Conservation (phyloP, 2,329 filamentous ascomycete species). For the Verticillium klebahnii region DNA sequence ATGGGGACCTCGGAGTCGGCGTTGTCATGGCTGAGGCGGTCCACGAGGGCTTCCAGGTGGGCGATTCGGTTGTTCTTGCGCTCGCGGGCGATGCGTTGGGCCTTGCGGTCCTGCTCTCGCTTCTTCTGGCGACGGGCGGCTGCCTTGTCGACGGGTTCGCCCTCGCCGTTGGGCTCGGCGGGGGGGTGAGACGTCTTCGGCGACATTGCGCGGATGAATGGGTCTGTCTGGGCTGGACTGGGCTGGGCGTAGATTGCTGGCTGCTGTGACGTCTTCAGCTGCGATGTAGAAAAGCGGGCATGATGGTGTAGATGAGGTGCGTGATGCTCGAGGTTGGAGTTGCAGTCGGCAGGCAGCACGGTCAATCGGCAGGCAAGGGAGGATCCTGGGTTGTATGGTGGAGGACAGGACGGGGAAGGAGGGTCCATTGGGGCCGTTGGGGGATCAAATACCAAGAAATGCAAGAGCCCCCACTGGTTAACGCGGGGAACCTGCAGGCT, state of each 20-base stretch:
- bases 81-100: slow-evolving; percentile 24
- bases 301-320: slow-evolving; percentile 4
- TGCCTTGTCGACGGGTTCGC: slow-evolving; percentile 4
- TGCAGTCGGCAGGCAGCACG: slow-evolving; percentile 1
- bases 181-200: not conserved
- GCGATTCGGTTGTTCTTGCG: slow-evolving; percentile 24
- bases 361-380: not conserved
- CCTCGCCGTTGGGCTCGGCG: not conserved
- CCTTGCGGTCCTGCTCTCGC: slow-evolving; percentile 25
- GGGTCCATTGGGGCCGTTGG: no score
- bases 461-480: not conserved
- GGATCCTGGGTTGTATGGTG: no score
- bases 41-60: slow-evolving; percentile 23
- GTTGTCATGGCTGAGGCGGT: slow-evolving; percentile 17
- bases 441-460: not conserved
- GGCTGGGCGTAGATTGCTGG: not conserved
- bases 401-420: no score
- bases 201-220: not conserved
- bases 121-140: slow-evolving; percentile 20
- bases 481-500: not conserved
- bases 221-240: not conserved
- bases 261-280: not conserved
- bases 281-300: slow-evolving; percentile 1
- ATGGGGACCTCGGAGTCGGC: slow-evolving; percentile 17
- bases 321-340: not conserved